These are phyloP conservation scores for Pseudocercospora macadamiae DNA, from an alignment of 2,329 filamentous ascomycete species.

Conservation along the genomic window DNA sequence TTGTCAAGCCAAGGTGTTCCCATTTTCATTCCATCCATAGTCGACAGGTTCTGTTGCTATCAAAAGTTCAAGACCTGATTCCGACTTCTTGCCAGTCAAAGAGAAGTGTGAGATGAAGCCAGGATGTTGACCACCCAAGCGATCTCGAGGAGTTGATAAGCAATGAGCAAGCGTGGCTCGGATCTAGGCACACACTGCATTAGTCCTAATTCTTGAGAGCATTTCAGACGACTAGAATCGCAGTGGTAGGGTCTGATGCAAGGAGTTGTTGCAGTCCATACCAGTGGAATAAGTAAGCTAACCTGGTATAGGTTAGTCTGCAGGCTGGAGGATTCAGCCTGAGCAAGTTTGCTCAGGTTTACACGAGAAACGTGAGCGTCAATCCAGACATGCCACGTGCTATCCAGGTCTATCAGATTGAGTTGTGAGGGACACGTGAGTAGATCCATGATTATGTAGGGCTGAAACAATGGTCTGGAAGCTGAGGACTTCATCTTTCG, in stretches of 20 bases:
- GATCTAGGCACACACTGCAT: not conserved
- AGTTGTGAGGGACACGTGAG: not conserved
- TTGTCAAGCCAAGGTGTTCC: constrained; percentile 43
- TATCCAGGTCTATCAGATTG: not conserved
- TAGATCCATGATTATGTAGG: no score
- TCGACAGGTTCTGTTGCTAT: no score
- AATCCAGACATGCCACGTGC: not conserved
- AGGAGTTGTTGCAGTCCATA: not conserved
- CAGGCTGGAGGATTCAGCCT: constrained; percentile 12
- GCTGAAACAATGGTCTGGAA: no score
- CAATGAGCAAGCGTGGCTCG: not conserved
- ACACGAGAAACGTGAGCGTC: no score
- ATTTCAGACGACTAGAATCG: not conserved
- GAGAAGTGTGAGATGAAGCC: not conserved
- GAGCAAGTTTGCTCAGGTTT: constrained; percentile 20
- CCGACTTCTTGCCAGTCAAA: not conserved
- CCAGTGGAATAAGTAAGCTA: not conserved
- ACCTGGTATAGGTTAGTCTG: constrained; percentile 6
- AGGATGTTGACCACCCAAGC: not conserved
- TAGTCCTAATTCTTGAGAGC: not conserved
- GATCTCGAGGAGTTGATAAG: not conserved
- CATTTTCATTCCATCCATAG: constrained; percentile 20
- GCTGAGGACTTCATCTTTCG: no score
- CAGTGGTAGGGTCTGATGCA: not conserved
- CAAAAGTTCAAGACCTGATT: not conserved